phyloP scores from a whole-genome alignment of 225 moss, liverwort and hornwort species.

The Polytrichum formosum region DNA sequence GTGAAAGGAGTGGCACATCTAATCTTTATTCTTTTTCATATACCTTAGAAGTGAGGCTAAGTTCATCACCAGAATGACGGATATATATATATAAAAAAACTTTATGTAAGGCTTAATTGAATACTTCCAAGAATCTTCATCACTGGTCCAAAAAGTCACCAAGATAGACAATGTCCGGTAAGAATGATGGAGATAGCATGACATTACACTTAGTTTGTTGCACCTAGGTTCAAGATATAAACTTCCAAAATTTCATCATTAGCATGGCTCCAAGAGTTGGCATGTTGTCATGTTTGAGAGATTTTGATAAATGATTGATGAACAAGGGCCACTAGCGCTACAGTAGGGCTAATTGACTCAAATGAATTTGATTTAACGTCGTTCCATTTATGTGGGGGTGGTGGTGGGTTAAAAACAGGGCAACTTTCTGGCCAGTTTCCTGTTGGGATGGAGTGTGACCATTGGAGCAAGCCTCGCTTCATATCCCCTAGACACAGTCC shows the following conservation, averaged over 20 bases:
- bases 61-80: no score
- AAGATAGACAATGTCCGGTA: neutral
- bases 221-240: no score
- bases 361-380: no score
- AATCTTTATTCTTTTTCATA: no score
- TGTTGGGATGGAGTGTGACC: slow-evolving; percentile 63
- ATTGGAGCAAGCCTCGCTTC: slow-evolving; percentile 56
- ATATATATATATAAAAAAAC: no score
- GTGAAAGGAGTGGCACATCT: no score
- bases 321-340: neutral
- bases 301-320: neutral
- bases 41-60: no score
- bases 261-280: no score
- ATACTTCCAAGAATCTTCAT: no score
- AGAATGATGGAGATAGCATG: neutral
- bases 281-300: no score
- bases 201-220: neutral
- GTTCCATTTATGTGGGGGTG: neutral
- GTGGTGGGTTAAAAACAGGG: slow-evolving; percentile 20
- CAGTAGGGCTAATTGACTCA: neutral
- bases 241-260: no score
- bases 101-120: no score
- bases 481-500: slow-evolving; percentile 51
- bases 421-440: slow-evolving; percentile 47
- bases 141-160: neutral